Evolutionary conservation across 2,329 filamentous ascomycete genomes (phyloP), one percentile per base, ranked within the genome.

Genomic region (Dichotomopilus funicola): DNA sequence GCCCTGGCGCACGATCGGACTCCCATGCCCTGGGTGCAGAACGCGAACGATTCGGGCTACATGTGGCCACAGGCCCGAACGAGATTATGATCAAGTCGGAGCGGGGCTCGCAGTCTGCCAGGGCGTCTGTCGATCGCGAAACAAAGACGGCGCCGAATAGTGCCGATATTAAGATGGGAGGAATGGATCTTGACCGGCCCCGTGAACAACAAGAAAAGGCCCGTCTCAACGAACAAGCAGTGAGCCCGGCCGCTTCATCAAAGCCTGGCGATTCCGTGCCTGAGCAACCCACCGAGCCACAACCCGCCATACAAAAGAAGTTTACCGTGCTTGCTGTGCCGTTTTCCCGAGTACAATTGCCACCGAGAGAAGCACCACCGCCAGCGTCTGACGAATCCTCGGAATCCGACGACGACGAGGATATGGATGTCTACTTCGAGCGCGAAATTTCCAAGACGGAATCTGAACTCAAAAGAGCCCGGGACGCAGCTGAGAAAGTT

Each of bases 391-490:
- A 75, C 47, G 70, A 73, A 52, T 77, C 78, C 46, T 81, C 78
- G 0, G 79, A 82, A 53, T 77, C 75, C 61, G 76, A 64, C 50
- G 78, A 83, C 44, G 80, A 83, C 55, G 80, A 82, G 48, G 77
- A 80, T 45, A 78, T 83, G 70, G 79, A 75, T 13, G 78, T 80
- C 51, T 79, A 79, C 56, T 81, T 83, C 52, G 73, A 77, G 51
- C 71, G 71, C 52, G 72, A 81, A 61, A 81, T 83, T 40, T 66
- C 71, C 43, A 78, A 81, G 63, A 73, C 75, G 1, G 75, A 82
- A 57, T 68, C 68, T 0, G 73, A 79, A 53, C 62, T 83, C 35
- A 72, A 72, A 56, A 76, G 74, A 49, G 65, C 82, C 6, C 71
- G 76, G 54, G 65, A 64, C 3, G 63, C 72, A 55, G 63, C 71